A percentile compares a stretch with the other conserved stretches of the same genome.
phyloP scores from a whole-genome alignment of 352 stramenopile species.

The Stramenopiles sp. region DNA sequence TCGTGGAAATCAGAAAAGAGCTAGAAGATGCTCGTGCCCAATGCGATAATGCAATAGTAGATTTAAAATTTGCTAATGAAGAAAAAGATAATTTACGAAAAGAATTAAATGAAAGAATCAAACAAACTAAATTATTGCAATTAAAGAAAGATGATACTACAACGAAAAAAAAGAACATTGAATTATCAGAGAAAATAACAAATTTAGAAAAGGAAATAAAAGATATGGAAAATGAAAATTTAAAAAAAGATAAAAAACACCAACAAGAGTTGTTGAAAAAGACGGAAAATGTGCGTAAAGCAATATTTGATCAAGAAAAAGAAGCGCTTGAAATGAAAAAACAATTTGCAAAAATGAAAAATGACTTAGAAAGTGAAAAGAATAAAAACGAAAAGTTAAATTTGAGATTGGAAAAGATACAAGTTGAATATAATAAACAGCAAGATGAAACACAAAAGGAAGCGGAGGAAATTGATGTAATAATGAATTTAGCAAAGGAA shows the following conservation, averaged over 20 bases:
- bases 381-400: not conserved
- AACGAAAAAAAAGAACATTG: not conserved
- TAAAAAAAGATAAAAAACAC: not conserved
- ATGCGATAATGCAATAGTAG: not conserved
- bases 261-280: not conserved
- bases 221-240: not conserved
- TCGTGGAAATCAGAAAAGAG: not conserved
- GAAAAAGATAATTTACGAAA: not conserved
- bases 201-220: not conserved
- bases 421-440: not conserved
- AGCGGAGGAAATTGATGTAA: not conserved
- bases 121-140: not conserved
- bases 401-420: not conserved
- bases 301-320: not conserved
- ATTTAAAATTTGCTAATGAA: not conserved
- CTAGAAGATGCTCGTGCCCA: not conserved
- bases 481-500: not conserved
- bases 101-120: not conserved
- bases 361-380: not conserved
- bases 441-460: not conserved
- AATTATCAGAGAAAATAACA: not conserved
- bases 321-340: not conserved
- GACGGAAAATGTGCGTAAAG: not conserved
- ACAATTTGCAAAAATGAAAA: not conserved
- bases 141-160: not conserved